phyloP scores from a whole-genome alignment of 345 rosid species.

The Noccaea bulbosa region DNA sequence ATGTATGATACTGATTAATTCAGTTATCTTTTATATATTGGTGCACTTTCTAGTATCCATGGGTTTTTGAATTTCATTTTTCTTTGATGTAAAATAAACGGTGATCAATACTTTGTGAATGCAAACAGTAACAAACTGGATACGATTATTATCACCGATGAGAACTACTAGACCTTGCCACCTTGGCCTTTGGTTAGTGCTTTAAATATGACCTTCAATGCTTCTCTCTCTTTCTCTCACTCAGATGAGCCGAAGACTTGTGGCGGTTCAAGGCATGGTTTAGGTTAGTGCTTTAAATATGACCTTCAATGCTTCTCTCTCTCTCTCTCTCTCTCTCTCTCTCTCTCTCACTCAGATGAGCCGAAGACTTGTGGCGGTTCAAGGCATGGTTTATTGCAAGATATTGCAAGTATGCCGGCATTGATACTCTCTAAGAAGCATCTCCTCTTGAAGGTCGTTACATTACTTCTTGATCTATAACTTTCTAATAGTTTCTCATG shows the following conservation, averaged over 20 bases:
- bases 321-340: no score
- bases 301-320: conserved; percentile 9
- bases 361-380: conserved; percentile 69
- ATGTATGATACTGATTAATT: no score
- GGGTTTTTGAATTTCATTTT: not conserved
- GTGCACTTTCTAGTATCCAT: not conserved
- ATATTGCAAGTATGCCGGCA: conserved; percentile 76
- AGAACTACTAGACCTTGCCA: conserved; percentile 2
- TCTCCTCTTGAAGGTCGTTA: conserved; percentile 64
- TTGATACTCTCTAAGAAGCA: conserved; percentile 69
- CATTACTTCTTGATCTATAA: no score
- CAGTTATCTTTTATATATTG: not conserved
- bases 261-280: conserved; percentile 82
- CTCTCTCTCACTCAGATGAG: no score
- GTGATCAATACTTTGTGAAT: no score
- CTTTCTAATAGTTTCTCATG: no score
- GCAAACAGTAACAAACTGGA: not conserved
- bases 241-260: conserved; percentile 54
- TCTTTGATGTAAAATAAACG: not conserved
- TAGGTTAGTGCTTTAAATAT: conserved; percentile 39
- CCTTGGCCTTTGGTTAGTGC: conserved; percentile 8
- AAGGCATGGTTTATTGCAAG: conserved; percentile 88
- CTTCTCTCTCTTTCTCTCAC: conserved; percentile 2
- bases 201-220: conserved; percentile 22
- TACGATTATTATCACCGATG: not conserved